phyloP scores from a whole-genome alignment of 2,329 filamentous ascomycete genomes.

The Xylariaceae sp. region DNA sequence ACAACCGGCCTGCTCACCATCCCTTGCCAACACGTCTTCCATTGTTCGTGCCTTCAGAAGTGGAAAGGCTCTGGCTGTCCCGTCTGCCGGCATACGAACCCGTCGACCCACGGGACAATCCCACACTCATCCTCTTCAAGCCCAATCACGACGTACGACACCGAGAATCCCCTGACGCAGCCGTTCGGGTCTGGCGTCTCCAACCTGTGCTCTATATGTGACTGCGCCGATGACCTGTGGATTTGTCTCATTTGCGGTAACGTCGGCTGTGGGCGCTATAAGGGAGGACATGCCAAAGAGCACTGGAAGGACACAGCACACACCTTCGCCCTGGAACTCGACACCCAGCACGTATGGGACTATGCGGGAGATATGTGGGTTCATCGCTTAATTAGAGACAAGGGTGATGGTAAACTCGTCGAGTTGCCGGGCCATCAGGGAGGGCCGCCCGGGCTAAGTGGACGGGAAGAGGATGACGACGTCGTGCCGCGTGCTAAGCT shows the following conservation, averaged over 20 bases:
- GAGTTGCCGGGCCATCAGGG: slow-evolving; percentile 61
- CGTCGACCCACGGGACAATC: slow-evolving; percentile 20
- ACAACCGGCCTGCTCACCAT: slow-evolving; percentile 93
- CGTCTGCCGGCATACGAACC: slow-evolving; percentile 80
- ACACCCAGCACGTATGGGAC: slow-evolving; percentile 95
- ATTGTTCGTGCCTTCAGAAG: slow-evolving; percentile 91
- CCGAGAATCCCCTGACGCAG: slow-evolving; percentile 40
- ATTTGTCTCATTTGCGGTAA: slow-evolving; percentile 91
- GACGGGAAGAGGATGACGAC: slow-evolving; percentile 45
- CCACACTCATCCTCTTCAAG: slow-evolving; percentile 18
- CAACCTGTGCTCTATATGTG: slow-evolving; percentile 75
- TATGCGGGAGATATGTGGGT: slow-evolving; percentile 95
- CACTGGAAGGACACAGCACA: slow-evolving; percentile 89
- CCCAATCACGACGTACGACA: slow-evolving; percentile 29
- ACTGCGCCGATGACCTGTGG: slow-evolving; percentile 78
- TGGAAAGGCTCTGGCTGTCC: slow-evolving; percentile 94
- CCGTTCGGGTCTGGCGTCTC: slow-evolving; percentile 53
- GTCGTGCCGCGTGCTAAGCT: slow-evolving; percentile 63
- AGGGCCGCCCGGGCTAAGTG: slow-evolving; percentile 17
- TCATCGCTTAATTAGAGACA: slow-evolving; percentile 88
- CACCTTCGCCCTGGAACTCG: slow-evolving; percentile 85
- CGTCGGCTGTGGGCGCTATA: slow-evolving; percentile 90
- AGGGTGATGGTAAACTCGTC: slow-evolving; percentile 85
- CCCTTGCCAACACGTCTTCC: slow-evolving; percentile 94
- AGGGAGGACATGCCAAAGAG: slow-evolving; percentile 84